Conservation (phyloP, 129 eudicot genomes). For the Flaveria brownii region DNA sequence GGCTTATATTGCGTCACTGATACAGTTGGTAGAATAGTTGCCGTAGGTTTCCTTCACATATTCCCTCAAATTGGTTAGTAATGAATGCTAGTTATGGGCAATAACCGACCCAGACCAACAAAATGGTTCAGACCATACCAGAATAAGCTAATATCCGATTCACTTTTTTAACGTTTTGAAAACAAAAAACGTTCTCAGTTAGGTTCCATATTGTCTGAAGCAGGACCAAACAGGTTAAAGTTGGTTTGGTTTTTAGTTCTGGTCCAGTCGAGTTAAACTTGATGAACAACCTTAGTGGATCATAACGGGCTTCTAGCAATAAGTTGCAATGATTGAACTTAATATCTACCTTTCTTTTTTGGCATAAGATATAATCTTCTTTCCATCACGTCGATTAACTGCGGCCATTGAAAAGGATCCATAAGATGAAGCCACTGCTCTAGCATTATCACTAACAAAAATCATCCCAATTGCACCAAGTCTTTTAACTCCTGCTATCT, state of each 20-base stretch:
- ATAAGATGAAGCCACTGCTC: constrained; percentile 42
- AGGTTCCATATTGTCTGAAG: no score
- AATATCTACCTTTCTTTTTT: constrained; percentile 52
- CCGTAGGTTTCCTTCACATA: constrained; percentile 55
- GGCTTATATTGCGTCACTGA: constrained; percentile 53
- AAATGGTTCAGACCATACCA: background rate
- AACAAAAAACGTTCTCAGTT: background rate
- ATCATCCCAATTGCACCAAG: constrained; percentile 63
- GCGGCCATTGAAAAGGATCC: constrained; percentile 47
- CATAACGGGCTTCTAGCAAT: background rate
- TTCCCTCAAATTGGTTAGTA: constrained; percentile 21
- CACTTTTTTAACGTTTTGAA: background rate
- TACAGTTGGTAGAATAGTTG: constrained; percentile 55
- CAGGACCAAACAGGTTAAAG: no score
- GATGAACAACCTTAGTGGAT: background rate
- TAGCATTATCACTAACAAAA: constrained; percentile 43
- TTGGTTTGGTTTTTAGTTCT: background rate
- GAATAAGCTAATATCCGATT: background rate
- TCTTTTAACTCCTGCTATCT: constrained; percentile 23
- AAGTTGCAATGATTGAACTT: background rate
- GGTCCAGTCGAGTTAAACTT: background rate
- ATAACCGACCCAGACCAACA: background rate
- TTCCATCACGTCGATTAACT: constrained; percentile 45
- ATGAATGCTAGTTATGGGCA: background rate
- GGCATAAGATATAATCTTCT: constrained; percentile 50